Base-by-base conservation (phyloP, 176 grass and related monocot genomes). In the Saccharum spontaneum region DNA sequence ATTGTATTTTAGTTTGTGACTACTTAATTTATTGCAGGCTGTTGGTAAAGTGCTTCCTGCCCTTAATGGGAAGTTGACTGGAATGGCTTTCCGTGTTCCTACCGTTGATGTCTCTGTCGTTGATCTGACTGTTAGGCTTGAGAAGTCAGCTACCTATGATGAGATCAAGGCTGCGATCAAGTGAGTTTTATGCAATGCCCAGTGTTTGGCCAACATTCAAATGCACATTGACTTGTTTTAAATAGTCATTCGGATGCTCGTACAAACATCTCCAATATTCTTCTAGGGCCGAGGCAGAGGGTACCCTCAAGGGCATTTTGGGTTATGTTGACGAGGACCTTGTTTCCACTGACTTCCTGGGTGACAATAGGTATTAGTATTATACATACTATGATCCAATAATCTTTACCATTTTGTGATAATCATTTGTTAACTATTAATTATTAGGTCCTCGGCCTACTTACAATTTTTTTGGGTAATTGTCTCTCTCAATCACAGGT, bases 401-500 rank as follows among this genome's bases (percentile, higher is more conserved):
- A 5, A 16, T 16, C 3, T 49, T 49, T 49, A 49, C 14, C 46
- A 16, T 49, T 49, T 16, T 49, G 13, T 49, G 13, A 6, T 49
- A 48, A 48, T 13, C 12, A 48, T 48, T 48, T 15, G 13, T 48
- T 48, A 48, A 48, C 45, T 48, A 48, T 48, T 48, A 48, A 48
- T 48, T 2, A 41, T 0, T 28, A 28, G 24, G 0, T 2, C 48
- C 24, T 36, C 22, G 14, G 9, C 1, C 3, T 12, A 15, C 15
- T 23, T 0, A 67, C 20, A 22, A 16, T 60, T 60, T 43, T 54
- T 2, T 36, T 50, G 15, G 46, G 0, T 73, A 11, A n/a, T 9
- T 46, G 12, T 7, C 15, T 18, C 18, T 26, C 17, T 40, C 7
- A 1, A 69, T 83, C 2, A 31, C 67, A 90, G 90, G 87, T 92